Percentiles rank a stretch among this genome's conserved stretches.
Conservation (phyloP, 192 early-diverging fungal genomes). For the Coemansia sp. region DNA sequence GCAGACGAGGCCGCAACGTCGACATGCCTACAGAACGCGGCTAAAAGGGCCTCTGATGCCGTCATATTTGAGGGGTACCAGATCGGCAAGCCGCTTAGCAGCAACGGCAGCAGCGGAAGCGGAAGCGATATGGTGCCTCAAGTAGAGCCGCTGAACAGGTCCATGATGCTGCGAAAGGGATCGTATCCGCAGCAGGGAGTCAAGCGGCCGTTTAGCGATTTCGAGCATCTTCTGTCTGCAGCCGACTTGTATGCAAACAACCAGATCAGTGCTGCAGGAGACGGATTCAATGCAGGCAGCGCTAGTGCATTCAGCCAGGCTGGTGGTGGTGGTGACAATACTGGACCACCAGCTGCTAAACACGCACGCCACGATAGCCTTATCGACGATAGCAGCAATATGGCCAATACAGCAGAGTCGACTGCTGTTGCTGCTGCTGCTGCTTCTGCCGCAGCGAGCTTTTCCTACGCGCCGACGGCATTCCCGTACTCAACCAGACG, state of each 20-base stretch:
- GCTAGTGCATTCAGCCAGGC: constrained; percentile 14
- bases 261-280: neutral
- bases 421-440: constrained; percentile 23
- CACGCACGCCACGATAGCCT: constrained; percentile 36
- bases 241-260: constrained; percentile 38
- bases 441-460: constrained; percentile 16
- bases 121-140: constrained; percentile 1
- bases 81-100: constrained; percentile 15
- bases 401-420: constrained; percentile 9
- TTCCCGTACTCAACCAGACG: constrained; percentile 24
- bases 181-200: constrained; percentile 32
- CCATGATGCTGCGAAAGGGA: constrained; percentile 12
- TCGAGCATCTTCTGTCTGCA: constrained; percentile 44
- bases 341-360: constrained; percentile 17
- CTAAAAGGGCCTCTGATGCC: constrained; percentile 21
- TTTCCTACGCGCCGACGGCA: constrained; percentile 20
- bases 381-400: constrained; percentile 5
- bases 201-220: constrained; percentile 47
- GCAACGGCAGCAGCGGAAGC: neutral
- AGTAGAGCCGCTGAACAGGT: neutral
- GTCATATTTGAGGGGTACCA: constrained; percentile 28
- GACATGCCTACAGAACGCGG: constrained; percentile 2
- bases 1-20: neutral
- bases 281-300: neutral
- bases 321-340: neutral